A percentile compares a stretch with the other conserved stretches of the same genome.
These are phyloP conservation scores for Leishmania arabica DNA, from an alignment of 208 protist species.

Conservation along the genomic window DNA sequence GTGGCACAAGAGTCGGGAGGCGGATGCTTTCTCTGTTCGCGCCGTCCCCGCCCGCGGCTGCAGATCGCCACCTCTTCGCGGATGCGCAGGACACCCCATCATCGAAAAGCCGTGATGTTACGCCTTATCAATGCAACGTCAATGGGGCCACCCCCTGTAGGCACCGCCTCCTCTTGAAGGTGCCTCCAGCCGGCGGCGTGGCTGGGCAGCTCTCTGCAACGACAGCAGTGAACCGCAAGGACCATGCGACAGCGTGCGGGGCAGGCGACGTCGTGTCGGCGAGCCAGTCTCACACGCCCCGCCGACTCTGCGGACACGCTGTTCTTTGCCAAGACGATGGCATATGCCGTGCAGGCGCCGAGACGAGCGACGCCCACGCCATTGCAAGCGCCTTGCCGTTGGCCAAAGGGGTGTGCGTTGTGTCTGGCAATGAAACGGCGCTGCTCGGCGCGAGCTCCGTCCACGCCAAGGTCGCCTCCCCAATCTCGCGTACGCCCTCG, in stretches of 20 bases:
- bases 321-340: constrained; percentile 17
- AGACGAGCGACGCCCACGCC: background rate
- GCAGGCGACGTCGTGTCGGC: background rate
- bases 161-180: background rate
- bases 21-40: background rate
- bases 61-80: background rate
- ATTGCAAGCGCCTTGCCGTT: background rate
- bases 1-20: background rate
- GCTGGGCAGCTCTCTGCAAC: background rate
- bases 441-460: background rate
- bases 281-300: background rate
- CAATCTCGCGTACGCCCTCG: background rate
- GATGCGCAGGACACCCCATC: background rate
- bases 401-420: constrained; percentile 2
- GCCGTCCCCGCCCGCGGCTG: background rate
- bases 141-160: background rate
- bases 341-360: too few relatives aligned
- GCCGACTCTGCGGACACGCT: constrained; percentile 16
- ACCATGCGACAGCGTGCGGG: background rate
- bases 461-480: background rate
- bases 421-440: constrained; percentile 5
- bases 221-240: background rate
- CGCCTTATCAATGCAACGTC: background rate
- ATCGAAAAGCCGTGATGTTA: background rate
- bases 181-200: background rate